Conservation (phyloP, 495 filamentous ascomycete genomes). For the Daldinia decipiens region DNA sequence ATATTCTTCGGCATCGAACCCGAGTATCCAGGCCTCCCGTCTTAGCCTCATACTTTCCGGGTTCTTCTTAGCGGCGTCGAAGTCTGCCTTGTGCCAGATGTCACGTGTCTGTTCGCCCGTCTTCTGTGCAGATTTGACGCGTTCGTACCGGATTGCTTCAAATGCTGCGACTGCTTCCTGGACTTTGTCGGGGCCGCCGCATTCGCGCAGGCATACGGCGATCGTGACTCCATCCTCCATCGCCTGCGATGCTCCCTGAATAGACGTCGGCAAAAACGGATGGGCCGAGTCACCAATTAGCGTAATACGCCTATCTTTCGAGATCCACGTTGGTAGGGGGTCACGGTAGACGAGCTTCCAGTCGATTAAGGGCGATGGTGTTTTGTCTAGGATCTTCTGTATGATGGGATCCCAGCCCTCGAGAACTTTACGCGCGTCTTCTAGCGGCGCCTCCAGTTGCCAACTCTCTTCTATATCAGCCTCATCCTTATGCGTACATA, state of each 20-base stretch:
- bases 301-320: constrained; percentile 65
- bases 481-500: constrained; percentile 68
- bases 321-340: constrained; percentile 72
- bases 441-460: constrained; percentile 68
- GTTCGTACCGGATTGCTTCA: constrained; percentile 63
- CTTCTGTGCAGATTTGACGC: constrained; percentile 66
- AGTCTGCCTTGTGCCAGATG: constrained; percentile 71
- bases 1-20: constrained; percentile 70
- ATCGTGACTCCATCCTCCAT: constrained; percentile 78
- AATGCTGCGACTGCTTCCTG: constrained; percentile 58
- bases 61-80: constrained; percentile 65
- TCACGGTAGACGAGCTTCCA: constrained; percentile 79
- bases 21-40: constrained; percentile 68
- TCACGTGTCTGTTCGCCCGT: constrained; percentile 68
- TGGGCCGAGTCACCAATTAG: constrained; percentile 78
- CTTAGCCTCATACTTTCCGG: constrained; percentile 66
- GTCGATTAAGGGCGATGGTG: constrained; percentile 69
- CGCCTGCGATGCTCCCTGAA: constrained; percentile 77
- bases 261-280: constrained; percentile 75
- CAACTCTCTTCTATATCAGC: constrained; percentile 71
- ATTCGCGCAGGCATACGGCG: constrained; percentile 64
- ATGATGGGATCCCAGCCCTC: constrained; percentile 74
- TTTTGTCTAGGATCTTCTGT: constrained; percentile 67
- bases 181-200: constrained; percentile 54
- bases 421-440: constrained; percentile 66